phyloP scores from a whole-genome alignment of 768 basidiomycete species.

The Fomitopsis pulvina region DNA sequence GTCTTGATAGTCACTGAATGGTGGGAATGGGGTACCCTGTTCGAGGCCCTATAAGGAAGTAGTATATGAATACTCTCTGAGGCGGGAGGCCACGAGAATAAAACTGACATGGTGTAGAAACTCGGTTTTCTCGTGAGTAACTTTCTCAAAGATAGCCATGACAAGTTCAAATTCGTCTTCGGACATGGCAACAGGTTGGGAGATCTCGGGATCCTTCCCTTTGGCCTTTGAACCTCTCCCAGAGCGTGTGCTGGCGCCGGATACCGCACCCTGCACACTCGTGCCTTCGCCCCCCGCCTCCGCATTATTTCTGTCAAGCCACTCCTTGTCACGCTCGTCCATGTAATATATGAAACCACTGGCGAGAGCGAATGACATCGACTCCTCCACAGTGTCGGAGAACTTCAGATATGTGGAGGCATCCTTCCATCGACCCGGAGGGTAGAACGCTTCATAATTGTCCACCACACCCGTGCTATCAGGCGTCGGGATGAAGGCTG shows the following conservation, averaged over 20 bases:
- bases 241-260: constrained; percentile 48
- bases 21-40: constrained; percentile 62
- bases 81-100: background rate
- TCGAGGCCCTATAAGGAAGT: constrained; percentile 45
- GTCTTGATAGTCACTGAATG: constrained; percentile 68
- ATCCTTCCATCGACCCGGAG: constrained; percentile 63
- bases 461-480: constrained; percentile 78
- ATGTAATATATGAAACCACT: constrained; percentile 85
- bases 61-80: background rate
- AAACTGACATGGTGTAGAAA: constrained; percentile 81
- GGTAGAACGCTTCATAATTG: constrained; percentile 76
- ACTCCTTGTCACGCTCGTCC: constrained; percentile 94
- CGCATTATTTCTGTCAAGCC: constrained; percentile 90
- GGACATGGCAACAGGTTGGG: constrained; percentile 57
- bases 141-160: constrained; percentile 91
- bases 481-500: constrained; percentile 87
- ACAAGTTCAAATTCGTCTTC: constrained; percentile 95
- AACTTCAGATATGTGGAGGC: constrained; percentile 72
- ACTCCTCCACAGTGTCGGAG: constrained; percentile 83
- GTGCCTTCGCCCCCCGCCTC: constrained; percentile 82
- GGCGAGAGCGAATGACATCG: constrained; percentile 48
- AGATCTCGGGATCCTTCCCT: constrained; percentile 74
- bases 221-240: constrained; percentile 71
- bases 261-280: constrained; percentile 65
- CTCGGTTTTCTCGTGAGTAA: constrained; percentile 84